Percentiles rank a stretch among this genome's conserved stretches.
Evolutionary conservation across 805 yeast species (phyloP).

Genomic region (Candida endomychidarum): DNA sequence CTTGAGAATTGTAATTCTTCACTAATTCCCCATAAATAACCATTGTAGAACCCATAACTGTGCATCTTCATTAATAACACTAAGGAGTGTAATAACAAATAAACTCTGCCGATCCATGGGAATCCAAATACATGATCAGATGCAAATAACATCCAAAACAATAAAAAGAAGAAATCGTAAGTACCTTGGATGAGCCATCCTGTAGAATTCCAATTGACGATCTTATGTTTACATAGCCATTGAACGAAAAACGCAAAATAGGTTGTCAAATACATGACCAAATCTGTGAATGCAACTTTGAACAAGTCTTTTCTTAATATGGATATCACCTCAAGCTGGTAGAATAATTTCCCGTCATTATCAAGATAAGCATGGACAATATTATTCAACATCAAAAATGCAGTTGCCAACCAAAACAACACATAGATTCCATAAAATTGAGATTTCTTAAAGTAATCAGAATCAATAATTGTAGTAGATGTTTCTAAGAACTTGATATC

Average conservation of each 20-base stretch:
- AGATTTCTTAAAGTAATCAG: conserved; percentile 41
- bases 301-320: conserved; percentile 61
- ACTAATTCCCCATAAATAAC: conserved; percentile 72
- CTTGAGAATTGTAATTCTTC: conserved; percentile 55
- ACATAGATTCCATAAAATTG: conserved; percentile 79
- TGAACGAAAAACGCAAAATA: conserved; percentile 67
- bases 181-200: conserved; percentile 66
- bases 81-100: conserved; percentile 76
- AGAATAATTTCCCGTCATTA: conserved; percentile 40
- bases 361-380: conserved; percentile 52
- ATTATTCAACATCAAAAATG: conserved; percentile 52
- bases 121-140: conserved; percentile 46
- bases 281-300: conserved; percentile 72
- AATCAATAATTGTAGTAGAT: conserved; percentile 54
- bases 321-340: conserved; percentile 52
- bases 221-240: conserved; percentile 41
- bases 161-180: conserved; percentile 54
- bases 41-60: conserved; percentile 89
- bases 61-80: conserved; percentile 95
- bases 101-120: conserved; percentile 92
- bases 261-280: conserved; percentile 66
- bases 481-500: conserved; percentile 48
- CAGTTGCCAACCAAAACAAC: conserved; percentile 71
- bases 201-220: conserved; percentile 55
- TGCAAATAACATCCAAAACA: conserved; percentile 56